Evolutionary conservation across 768 basidiomycete genomes (phyloP).

Genomic region (Suillus tomentosus): DNA sequence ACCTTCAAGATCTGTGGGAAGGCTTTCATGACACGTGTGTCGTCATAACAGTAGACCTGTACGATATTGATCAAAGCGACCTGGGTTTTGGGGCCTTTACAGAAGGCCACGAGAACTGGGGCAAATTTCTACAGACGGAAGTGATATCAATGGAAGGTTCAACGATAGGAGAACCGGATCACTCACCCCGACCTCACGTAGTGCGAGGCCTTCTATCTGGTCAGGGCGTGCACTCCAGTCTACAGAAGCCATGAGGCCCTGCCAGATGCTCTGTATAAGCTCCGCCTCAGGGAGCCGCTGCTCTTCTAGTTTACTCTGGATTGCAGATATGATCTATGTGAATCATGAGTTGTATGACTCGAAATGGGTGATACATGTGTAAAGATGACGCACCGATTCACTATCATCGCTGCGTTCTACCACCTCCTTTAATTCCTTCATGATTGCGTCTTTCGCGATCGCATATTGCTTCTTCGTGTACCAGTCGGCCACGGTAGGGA

Average conservation of each 20-base stretch:
- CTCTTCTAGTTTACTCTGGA: constrained; percentile 75
- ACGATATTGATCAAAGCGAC: constrained; percentile 94
- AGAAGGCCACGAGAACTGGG: constrained; percentile 89
- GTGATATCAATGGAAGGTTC: not conserved
- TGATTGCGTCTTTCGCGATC: constrained; percentile 76
- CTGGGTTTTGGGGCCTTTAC: constrained; percentile 83
- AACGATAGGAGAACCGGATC: not conserved
- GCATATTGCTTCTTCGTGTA: constrained; percentile 89
- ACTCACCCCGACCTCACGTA: constrained; percentile 85
- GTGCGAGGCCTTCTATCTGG: constrained; percentile 87
- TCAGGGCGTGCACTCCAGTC: constrained; percentile 91
- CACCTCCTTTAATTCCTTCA: constrained; percentile 67
- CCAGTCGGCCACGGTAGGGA: constrained; percentile 88
- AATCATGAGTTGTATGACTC: constrained; percentile 13
- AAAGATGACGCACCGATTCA: constrained; percentile 56
- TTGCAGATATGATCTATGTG: constrained; percentile 73
- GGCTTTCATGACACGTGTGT: constrained; percentile 91
- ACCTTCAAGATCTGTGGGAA: constrained; percentile 96
- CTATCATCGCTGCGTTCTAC: constrained; percentile 68
- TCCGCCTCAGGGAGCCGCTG: constrained; percentile 84
- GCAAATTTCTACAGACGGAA: constrained; percentile 64
- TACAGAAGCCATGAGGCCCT: constrained; percentile 82
- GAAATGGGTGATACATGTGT: constrained; percentile 2
- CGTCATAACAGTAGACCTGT: constrained; percentile 95
- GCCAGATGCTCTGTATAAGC: constrained; percentile 88